These are phyloP conservation scores for Parafenestella ontariensis DNA, from an alignment of 2,329 filamentous ascomycete genomes.

Conservation along the genomic window DNA sequence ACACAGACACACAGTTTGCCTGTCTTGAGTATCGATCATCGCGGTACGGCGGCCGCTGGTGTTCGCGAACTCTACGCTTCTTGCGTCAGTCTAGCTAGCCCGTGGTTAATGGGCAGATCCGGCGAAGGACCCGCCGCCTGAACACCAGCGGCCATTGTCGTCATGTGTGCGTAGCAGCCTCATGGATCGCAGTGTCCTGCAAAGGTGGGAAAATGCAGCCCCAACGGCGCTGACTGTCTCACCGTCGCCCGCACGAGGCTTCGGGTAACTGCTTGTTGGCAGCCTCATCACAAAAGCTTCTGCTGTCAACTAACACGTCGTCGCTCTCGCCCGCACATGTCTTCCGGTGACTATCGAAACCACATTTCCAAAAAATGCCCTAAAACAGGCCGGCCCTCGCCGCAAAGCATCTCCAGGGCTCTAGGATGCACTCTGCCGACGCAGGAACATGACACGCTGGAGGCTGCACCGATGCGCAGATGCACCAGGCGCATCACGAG, in stretches of 20 bases:
- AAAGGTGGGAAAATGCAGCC: constrained; percentile 3
- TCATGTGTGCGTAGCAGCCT: background rate
- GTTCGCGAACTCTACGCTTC: constrained; percentile 1
- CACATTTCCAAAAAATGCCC: background rate
- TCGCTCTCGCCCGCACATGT: background rate
- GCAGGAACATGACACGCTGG: constrained; percentile 18
- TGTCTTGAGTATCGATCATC: constrained; percentile 18
- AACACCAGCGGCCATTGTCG: background rate
- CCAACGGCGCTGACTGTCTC: constrained; percentile 4
- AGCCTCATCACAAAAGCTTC: background rate
- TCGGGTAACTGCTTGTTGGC: background rate
- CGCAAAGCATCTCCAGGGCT: constrained; percentile 3
- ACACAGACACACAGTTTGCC: constrained; percentile 26
- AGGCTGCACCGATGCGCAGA: constrained; percentile 14
- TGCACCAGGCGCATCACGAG: constrained; percentile 19
- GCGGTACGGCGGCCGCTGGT: constrained; percentile 9
- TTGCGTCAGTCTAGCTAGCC: constrained; percentile 14
- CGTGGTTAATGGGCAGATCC: background rate
- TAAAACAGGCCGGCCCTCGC: background rate
- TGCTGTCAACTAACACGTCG: constrained; percentile 8
- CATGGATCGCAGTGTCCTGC: no score
- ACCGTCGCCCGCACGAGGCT: constrained; percentile 1
- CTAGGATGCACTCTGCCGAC: constrained; percentile 5
- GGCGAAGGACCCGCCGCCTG: background rate
- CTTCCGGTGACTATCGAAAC: background rate